Evolutionary conservation across 495 filamentous ascomycete species (phyloP), one percentile per base, ranked within the genome.

Genomic region (Penicillium fimorum): DNA sequence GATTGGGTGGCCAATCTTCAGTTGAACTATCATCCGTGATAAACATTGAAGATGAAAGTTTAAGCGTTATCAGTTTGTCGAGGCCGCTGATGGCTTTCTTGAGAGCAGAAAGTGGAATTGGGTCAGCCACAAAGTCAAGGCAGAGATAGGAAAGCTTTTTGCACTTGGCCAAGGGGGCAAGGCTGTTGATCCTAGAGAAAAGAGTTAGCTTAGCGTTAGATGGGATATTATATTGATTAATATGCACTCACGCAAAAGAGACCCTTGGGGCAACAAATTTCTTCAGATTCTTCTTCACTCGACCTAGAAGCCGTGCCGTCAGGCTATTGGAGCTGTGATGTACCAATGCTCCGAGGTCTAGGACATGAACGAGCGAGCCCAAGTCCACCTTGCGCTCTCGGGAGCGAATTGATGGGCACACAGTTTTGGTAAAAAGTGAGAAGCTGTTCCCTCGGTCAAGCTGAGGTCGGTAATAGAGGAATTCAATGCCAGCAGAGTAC

Each of bases 141-240:
- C 87, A 79, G 35, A 90, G 75, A 47, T 72, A 38, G 3, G 69
- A 67, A 15, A 90, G 74, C 22, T 79, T 70, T 8, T 63, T 60
- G 69, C 85, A 88, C 74, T 89, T 87, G 11, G 79, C 75, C 25
- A 90, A 68, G 8, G 84, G 77, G 1, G 85, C 82, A 53, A 88
- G 79, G 59, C 82, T 85, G 58, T 86, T 87, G 40, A 85, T 70
- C 12, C 52, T 54, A 13, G 3, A 8, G 18, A 17, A 13, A 37
- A 20, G 15, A 6, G 67, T 79, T 43, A 11, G 41, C 10, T 12
- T 9, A 18, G 17, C 9, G 22, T 24, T 9, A 1, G 4, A 35
- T 27, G 6, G 1, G 42, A 12, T 18, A 1, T 12, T 42, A 7
- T 22, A 11, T 22, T 20, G 33, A 18, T 3, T 27, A 45, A 18